Percentiles rank a stretch among this genome's conserved stretches.
Evolutionary conservation across 208 protist species (phyloP).

Genomic region (Crithidia fasciculata): DNA sequence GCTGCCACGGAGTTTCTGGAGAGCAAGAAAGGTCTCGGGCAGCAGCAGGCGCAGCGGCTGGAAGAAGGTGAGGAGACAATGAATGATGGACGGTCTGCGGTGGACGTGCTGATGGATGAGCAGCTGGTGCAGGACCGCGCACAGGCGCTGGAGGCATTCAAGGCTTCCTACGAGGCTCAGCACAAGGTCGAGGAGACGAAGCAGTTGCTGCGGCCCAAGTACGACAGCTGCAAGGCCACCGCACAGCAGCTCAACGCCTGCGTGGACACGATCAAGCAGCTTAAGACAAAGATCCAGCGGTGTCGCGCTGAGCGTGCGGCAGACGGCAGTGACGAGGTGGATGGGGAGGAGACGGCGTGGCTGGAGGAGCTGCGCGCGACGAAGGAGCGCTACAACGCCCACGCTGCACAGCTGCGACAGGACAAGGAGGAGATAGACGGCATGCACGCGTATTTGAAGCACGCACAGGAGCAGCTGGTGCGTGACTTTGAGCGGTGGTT

Average conservation of each 20-base stretch:
- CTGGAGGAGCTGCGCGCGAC: conserved; percentile 30
- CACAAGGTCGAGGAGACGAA: conserved; percentile 80
- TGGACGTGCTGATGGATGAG: conserved; percentile 67
- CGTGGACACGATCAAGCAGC: conserved; percentile 73
- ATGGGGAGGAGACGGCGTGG: conserved; percentile 50
- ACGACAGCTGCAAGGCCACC: conserved; percentile 72
- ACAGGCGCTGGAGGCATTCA: conserved; percentile 87
- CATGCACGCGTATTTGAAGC: conserved; percentile 89
- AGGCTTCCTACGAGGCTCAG: conserved; percentile 77
- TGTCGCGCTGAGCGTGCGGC: conserved; percentile 84
- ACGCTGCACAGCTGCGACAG: conserved; percentile 44
- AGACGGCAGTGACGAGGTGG: conserved; percentile 62
- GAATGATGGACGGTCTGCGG: conserved; percentile 9
- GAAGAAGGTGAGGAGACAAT: too few species aligned
- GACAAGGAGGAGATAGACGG: conserved; percentile 89
- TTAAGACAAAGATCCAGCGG: conserved; percentile 76
- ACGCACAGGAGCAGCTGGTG: conserved; percentile 80
- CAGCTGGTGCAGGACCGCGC: conserved; percentile 81
- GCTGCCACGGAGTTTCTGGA: conserved; percentile 59
- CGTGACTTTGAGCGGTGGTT: conserved; percentile 91
- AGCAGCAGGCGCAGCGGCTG: conserved; percentile 28
- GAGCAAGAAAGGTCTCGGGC: conserved; percentile 28
- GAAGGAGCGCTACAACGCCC: conserved; percentile 66
- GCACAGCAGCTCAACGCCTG: conserved; percentile 67
- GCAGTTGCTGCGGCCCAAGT: conserved; percentile 61